Evolutionary conservation across 768 basidiomycete species (phyloP), one percentile per base, ranked within the genome.

Genomic region (Lentinula guzmanii): DNA sequence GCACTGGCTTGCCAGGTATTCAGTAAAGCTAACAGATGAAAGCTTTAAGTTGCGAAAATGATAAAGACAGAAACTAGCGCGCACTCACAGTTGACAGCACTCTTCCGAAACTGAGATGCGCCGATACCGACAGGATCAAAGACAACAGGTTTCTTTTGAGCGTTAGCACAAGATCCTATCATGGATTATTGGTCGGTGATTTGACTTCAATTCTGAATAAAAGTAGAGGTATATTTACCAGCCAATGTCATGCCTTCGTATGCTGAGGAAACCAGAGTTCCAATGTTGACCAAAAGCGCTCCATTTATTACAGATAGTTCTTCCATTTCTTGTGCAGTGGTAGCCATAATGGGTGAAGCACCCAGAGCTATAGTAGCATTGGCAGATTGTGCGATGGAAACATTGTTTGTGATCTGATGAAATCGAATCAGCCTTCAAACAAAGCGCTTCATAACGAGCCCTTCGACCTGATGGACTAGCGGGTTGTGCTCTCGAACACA

Each of bases 91-190:
- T 79, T 77, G 3, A 89, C 86, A 2, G 78, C 80, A 9, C 77
- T 75, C 64, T 85, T 85, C 52, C 95, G 82, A 70, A 84, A 91
- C 3, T 72, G 65, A 2, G 90, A 91, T 0, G 95, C 94, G 5
- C 95, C 95, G 0, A 94, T 82, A 18, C 92, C 95, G 10, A 98
- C 95, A 2, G 95, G 95, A 69, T 97, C 95, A 62, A 96, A 91
- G 0, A 97, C 80, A 11, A 97, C 72, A 0, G 92, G 90, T 68
- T 89, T 93, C 65, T 79, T 77, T 58, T 80, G 81, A 52, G 76
- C 69, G 66, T 94, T 95, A 13, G 89, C 90, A 63, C 78, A 79
- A 50, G 68, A 68, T 15, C 82, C 82, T 82, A 28, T 28, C 28
- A 28, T 28, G 3, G 28, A 28, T 28, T 28, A 28, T 28, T 28